Percentiles rank a stretch among this genome's conserved stretches.
These are phyloP conservation scores for Neofusicoccum ribis DNA, from an alignment of 2,329 filamentous ascomycete species.

Conservation along the genomic window DNA sequence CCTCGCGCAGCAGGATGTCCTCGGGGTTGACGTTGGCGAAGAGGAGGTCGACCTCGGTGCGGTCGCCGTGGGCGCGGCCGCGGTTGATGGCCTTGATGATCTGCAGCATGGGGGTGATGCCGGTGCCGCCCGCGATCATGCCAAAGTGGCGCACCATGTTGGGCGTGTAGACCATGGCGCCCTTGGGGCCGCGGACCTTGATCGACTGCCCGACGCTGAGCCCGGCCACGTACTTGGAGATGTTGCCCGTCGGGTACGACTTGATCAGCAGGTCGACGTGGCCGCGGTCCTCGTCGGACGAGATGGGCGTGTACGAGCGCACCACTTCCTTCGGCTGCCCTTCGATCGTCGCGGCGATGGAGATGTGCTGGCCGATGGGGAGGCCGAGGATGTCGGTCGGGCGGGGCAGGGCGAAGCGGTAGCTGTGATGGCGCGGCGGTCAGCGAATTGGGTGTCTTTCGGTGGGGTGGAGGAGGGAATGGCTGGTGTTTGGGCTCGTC, in stretches of 20 bases:
- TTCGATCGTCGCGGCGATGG: constrained; percentile 66
- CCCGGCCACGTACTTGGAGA: constrained; percentile 86
- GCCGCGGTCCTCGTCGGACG: constrained; percentile 59
- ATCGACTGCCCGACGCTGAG: constrained; percentile 78
- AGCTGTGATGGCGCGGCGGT: constrained; percentile 52
- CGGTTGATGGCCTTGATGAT: constrained; percentile 87
- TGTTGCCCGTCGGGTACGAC: constrained; percentile 96
- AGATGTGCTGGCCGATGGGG: constrained; percentile 98
- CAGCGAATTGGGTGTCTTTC: background rate
- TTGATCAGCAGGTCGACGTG: constrained; percentile 98
- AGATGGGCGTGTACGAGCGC: constrained; percentile 45
- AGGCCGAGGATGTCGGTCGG: constrained; percentile 83
- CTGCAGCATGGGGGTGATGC: constrained; percentile 98
- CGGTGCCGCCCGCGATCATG: constrained; percentile 97
- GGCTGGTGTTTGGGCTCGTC: background rate
- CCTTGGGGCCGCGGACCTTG: constrained; percentile 91
- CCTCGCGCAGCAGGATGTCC: constrained; percentile 91
- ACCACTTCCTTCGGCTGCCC: constrained; percentile 45
- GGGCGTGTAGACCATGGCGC: constrained; percentile 94
- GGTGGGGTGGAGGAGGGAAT: background rate
- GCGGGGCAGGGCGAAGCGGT: constrained; percentile 85
- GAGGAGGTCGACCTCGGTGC: constrained; percentile 87
- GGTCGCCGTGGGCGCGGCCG: constrained; percentile 68
- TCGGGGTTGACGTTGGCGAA: constrained; percentile 94
- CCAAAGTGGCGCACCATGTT: constrained; percentile 97